These are phyloP conservation scores for Phytopythium chamaehyphon DNA, from an alignment of 352 stramenopile species.

Conservation along the genomic window DNA sequence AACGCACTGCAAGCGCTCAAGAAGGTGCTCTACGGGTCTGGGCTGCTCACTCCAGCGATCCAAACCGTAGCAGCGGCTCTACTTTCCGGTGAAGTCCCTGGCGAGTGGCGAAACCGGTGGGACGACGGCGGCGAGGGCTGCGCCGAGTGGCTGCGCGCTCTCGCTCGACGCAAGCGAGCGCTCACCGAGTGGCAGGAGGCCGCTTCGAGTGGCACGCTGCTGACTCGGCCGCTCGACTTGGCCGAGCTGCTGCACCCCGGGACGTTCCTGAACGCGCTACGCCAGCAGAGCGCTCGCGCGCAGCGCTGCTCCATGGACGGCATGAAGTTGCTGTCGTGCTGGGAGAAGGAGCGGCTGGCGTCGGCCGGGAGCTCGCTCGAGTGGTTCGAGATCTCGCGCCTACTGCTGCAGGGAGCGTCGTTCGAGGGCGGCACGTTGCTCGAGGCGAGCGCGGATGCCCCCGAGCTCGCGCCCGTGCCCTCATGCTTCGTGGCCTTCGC, in stretches of 20 bases:
- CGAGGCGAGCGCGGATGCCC: conserved; percentile 76
- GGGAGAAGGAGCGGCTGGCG: conserved; percentile 68
- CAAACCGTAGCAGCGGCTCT: conserved; percentile 75
- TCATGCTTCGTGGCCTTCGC: conserved; percentile 82
- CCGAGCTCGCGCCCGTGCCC: conserved; percentile 78
- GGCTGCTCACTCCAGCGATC: conserved; percentile 87
- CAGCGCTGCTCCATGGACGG: conserved; percentile 87
- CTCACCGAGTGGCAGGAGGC: conserved; percentile 83
- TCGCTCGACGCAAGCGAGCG: conserved; percentile 81
- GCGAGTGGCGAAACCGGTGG: conserved; percentile 80
- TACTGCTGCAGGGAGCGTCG: conserved; percentile 86
- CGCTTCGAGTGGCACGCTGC: conserved; percentile 48
- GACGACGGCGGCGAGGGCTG: conserved; percentile 78
- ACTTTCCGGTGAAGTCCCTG: conserved; percentile 65
- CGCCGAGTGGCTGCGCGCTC: conserved; percentile 70
- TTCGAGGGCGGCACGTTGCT: conserved; percentile 79
- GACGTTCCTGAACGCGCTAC: conserved; percentile 93
- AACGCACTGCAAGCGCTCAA: conserved; percentile 67
- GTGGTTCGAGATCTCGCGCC: conserved; percentile 76
- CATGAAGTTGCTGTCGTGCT: conserved; percentile 89
- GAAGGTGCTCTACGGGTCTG: conserved; percentile 90
- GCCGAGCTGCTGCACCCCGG: conserved; percentile 90
- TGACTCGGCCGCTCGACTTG: conserved; percentile 78
- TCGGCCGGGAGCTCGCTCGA: conserved; percentile 33
- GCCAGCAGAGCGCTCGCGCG: conserved; percentile 87